Evolutionary conservation across 306 rosid species (phyloP), one percentile per base, ranked within the genome.

Genomic region (Lathyrus oleraceus): DNA sequence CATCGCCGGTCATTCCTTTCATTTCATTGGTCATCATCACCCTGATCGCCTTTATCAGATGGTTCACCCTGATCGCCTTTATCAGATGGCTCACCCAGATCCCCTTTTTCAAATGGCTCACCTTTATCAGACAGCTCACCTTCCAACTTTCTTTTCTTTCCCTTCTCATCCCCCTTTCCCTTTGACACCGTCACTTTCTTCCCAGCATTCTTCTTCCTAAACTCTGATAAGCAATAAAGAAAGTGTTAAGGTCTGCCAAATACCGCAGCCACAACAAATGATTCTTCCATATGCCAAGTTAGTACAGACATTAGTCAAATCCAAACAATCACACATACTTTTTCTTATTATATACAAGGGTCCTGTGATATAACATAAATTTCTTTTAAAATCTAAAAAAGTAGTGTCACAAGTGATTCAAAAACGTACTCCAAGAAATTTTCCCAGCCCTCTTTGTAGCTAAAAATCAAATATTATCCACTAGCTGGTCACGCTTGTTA

Each of bases 141-240:
- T 64, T 79, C 88, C 70, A 77, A n/a, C 51, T 83, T 91, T 11
- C 89, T 85, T 76, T 85, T 88, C 89, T 85, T 80, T n/a, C 42
- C 87, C 53, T 10, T 65, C 39, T 85, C 89, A 61, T 75, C 81
- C 13, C 25, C 90, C 64, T 86, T 83, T 9, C 32, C 89, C 63
- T 85, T 85, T 25, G 90, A 77, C 20, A 79, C 85, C 23, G 61
- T 79, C 0, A 85, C 86, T 78, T 75, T 94, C 82, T 88, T 94
- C 61, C 79, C 95, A 0, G 90, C 95, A 59, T 83, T 88, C 86
- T 81, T 88, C 83, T 57, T 83, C 78, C 93, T 85, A 68, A 88
- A 83, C 86, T 90, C 98, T 88, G 85, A 48, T 68, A 32, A 23
- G 6, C 15, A 74, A 67, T 35, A 69, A 59, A 80, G 62, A 49